Conservation (phyloP, 1,139 yeast genomes). For the Saccharomyces hybrid region DNA sequence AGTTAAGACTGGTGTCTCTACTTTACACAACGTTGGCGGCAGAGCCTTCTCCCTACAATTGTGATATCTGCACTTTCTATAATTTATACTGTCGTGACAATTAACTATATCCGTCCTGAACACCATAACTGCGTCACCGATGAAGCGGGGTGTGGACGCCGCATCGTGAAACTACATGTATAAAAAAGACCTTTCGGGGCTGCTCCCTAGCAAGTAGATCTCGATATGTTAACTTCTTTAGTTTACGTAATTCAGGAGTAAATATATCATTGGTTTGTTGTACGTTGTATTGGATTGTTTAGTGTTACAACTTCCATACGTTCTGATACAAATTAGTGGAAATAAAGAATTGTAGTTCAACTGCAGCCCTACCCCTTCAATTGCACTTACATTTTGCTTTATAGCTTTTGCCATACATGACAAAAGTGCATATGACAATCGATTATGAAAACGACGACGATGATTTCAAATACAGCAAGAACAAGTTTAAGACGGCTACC, state of each 20-base stretch:
- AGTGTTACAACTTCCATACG: no score
- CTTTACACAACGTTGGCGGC: constrained; percentile 41
- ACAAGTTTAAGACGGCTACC: not conserved
- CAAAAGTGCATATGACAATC: not conserved
- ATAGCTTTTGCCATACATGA: not conserved
- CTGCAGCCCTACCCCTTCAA: not conserved
- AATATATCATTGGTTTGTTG: not conserved
- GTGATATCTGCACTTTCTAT: constrained; percentile 10
- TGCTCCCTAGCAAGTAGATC: not conserved
- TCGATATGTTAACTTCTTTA: not conserved
- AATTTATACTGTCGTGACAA: not conserved
- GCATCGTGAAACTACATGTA: not conserved
- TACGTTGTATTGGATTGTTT: not conserved
- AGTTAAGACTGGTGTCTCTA: constrained; percentile 39
- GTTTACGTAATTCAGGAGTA: not conserved
- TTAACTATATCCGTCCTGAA: not conserved
- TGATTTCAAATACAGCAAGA: not conserved
- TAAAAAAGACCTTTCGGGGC: not conserved
- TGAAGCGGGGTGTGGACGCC: not conserved
- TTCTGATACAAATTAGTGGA: not conserved
- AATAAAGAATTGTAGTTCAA: not conserved
- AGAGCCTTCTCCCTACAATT: constrained; percentile 32
- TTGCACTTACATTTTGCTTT: not conserved
- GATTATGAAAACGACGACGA: not conserved
- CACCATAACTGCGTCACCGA: not conserved